Percentiles rank a stretch among this genome's conserved stretches.
Conservation (phyloP, 2,329 filamentous ascomycete species). For the Phyllosticta ampelicida region DNA sequence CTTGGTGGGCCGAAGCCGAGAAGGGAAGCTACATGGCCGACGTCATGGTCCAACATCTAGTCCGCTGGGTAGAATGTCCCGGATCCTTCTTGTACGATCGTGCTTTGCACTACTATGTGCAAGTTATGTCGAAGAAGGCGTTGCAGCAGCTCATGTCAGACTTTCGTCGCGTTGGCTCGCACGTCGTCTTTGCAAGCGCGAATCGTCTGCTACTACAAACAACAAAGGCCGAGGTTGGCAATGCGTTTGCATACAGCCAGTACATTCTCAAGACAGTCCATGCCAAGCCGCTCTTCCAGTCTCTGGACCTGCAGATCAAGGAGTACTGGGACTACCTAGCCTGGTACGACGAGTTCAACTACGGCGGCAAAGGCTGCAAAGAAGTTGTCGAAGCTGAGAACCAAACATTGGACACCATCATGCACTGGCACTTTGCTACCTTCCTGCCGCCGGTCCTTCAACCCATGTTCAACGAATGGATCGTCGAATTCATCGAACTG, state of each 20-base stretch:
- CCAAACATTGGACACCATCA: constrained; percentile 78
- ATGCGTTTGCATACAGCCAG: constrained; percentile 91
- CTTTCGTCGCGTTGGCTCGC: constrained; percentile 87
- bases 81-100: constrained; percentile 92
- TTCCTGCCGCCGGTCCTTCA: constrained; percentile 77
- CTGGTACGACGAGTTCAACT: constrained; percentile 99
- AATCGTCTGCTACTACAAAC: constrained; percentile 88
- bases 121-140: constrained; percentile 96
- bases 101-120: constrained; percentile 90
- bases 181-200: constrained; percentile 88
- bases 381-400: constrained; percentile 67
- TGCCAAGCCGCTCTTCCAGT: constrained; percentile 88
- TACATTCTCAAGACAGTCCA: constrained; percentile 98
- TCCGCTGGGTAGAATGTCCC: constrained; percentile 92
- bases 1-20: constrained; percentile 95
- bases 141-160: constrained; percentile 96
- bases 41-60: constrained; percentile 91
- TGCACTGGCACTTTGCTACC: constrained; percentile 96
- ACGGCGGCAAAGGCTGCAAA: constrained; percentile 84
- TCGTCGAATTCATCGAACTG: constrained; percentile 86
- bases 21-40: constrained; percentile 89
- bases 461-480: constrained; percentile 79
- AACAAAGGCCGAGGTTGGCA: constrained; percentile 91
- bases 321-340: constrained; percentile 99
- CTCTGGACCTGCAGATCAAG: constrained; percentile 92